Conservation (phyloP, 1,284 basidiomycete genomes). For the Tilletia walkeri region DNA sequence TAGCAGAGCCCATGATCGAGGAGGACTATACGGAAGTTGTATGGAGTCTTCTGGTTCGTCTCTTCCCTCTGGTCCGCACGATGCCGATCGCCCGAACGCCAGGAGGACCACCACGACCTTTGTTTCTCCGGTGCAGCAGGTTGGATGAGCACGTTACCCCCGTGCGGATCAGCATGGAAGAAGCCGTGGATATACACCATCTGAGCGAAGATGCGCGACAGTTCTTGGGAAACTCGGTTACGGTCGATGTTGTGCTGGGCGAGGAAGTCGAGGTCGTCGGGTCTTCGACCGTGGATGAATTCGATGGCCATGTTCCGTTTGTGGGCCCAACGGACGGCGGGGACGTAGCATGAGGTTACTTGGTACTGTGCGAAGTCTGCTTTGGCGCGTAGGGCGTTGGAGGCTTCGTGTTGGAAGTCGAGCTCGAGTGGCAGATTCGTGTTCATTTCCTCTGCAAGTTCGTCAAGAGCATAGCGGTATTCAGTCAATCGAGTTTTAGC, state of each 20-base stretch:
- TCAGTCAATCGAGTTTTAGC: not conserved
- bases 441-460: conserved; percentile 53
- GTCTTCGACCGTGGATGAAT: conserved; percentile 77
- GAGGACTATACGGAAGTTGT: conserved; percentile 54
- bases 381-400: conserved; percentile 72
- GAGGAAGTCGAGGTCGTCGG: conserved; percentile 85
- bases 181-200: conserved; percentile 96
- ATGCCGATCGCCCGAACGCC: conserved; percentile 4
- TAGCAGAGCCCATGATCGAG: conserved; percentile 55
- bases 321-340: conserved; percentile 77
- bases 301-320: conserved; percentile 93
- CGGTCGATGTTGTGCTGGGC: conserved; percentile 82
- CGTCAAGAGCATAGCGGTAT: not conserved
- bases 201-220: conserved; percentile 72
- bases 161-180: conserved; percentile 53
- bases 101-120: conserved; percentile 4
- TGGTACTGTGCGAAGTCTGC: conserved; percentile 67
- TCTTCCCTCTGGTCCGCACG: not conserved
- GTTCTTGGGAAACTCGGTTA: conserved; percentile 84
- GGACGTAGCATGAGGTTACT: conserved; percentile 75
- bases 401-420: conserved; percentile 85
- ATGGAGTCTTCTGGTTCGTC: conserved; percentile 27
- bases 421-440: conserved; percentile 86
- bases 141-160: conserved; percentile 82
- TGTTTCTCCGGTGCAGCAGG: conserved; percentile 23